Base-by-base conservation (phyloP, 805 yeast genomes). In the Lipomyces oligophaga region DNA sequence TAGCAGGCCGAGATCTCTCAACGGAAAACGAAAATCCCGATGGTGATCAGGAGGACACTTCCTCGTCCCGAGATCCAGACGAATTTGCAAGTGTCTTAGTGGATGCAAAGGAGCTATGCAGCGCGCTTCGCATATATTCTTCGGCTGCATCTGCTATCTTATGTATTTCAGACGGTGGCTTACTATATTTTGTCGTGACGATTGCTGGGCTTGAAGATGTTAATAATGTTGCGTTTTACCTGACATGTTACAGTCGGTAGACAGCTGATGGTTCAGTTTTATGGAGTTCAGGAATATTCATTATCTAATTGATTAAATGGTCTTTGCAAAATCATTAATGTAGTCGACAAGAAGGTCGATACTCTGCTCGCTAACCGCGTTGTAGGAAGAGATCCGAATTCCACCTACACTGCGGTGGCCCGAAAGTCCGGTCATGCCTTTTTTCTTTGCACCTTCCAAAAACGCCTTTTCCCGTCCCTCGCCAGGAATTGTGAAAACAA, bases 391-490 rank as follows among this genome's bases (percentile, higher is more conserved):
- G 13, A 94, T 89, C 67, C 98, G 81, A 68, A 93, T 83, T 25
- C 98, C 98, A 41, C 97, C 97, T 35, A 90, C 97, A 3, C 96
- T 86, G 65, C 97, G 79, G 68, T 90, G 97, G 34, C 98, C 97
- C 68, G 88, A 85, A 61, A 90, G 74, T 5, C 97, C 97, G 4
- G 80, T 70, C 53, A 93, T 72, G 1, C 77, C 74, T 46, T 56
- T 62, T 22, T 65, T 76, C 20, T 71, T 74, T 2, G 97, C 95
- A 38, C 73, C 80, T 51, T 77, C 70, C 51, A 90, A 61, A 68
- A 93, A 93, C 49, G 76, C 68, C 4, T 75, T 73, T 61, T 89
- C 96, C 26, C 41, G 43, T 2, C 75, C 85, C 3, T 76, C 79
- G 42, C 72, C 75, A 20, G 76, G 73, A 38, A 88, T 66, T 8